Conservation (phyloP, 257 asterid genomes). For the Coffea canephora region DNA sequence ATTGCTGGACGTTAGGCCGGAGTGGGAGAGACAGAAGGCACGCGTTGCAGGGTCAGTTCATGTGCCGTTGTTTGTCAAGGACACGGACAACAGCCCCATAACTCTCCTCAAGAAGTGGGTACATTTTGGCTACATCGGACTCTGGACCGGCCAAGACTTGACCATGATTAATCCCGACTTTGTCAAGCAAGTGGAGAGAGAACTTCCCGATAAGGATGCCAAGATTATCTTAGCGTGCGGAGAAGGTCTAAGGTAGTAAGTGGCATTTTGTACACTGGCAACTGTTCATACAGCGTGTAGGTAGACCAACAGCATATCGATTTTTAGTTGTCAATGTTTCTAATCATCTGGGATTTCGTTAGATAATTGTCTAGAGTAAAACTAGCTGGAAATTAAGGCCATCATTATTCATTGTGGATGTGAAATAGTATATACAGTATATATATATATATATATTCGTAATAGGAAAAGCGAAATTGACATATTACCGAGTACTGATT, state of each 20-base stretch:
- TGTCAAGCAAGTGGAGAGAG: constrained; percentile 47
- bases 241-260: constrained; percentile 73
- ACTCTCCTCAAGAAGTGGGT: constrained; percentile 90
- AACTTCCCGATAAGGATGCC: constrained; percentile 62
- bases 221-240: constrained; percentile 91
- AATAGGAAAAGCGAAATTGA: background rate
- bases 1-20: constrained; percentile 81
- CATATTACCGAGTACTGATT: background rate
- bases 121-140: constrained; percentile 87
- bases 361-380: background rate
- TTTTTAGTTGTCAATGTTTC: background rate
- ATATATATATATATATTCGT: background rate
- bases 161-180: constrained; percentile 69
- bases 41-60: constrained; percentile 71
- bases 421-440: background rate
- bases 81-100: constrained; percentile 65
- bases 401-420: background rate
- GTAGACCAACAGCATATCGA: background rate
- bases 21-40: constrained; percentile 90
- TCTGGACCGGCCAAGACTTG: constrained; percentile 88
- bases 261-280: background rate
- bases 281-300: background rate
- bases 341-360: background rate
- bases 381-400: background rate
- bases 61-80: constrained; percentile 84